phyloP scores from a whole-genome alignment of 2,329 filamentous ascomycete species.

The Fusarium sp. region DNA sequence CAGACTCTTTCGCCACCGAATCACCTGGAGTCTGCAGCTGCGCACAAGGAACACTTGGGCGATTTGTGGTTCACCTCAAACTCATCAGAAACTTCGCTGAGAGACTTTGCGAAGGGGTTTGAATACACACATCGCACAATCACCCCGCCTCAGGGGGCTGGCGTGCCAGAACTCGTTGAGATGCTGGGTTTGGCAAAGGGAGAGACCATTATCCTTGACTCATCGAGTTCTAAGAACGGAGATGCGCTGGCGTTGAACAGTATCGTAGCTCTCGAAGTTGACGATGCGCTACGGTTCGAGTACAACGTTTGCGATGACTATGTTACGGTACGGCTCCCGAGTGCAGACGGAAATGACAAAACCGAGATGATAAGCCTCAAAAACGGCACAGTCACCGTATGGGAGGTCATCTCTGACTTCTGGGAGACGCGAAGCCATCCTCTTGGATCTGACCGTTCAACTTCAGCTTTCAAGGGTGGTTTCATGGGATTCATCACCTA shows the following conservation, averaged over 20 bases:
- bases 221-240: slow-evolving; percentile 61
- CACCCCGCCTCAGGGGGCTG: slow-evolving; percentile 55
- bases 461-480: slow-evolving; percentile 77
- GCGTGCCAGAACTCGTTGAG: slow-evolving; percentile 65
- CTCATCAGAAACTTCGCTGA: background rate
- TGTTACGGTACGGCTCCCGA: slow-evolving; percentile 42
- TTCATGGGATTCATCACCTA: slow-evolving; percentile 88
- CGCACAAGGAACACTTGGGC: slow-evolving; percentile 12
- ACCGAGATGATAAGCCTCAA: slow-evolving; percentile 34
- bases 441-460: slow-evolving; percentile 23
- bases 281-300: slow-evolving; percentile 64
- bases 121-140: slow-evolving; percentile 55
- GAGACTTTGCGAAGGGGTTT: slow-evolving; percentile 18
- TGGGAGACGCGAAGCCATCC: slow-evolving; percentile 44
- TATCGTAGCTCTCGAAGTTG: slow-evolving; percentile 75
- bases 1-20: slow-evolving; percentile 40
- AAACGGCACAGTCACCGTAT: slow-evolving; percentile 51
- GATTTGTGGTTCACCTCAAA: slow-evolving; percentile 21
- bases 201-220: slow-evolving; percentile 68
- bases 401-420: slow-evolving; percentile 61
- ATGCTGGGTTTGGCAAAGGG: slow-evolving; percentile 51
- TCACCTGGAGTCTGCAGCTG: slow-evolving; percentile 34
- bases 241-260: slow-evolving; percentile 66
- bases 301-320: slow-evolving; percentile 62
- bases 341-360: background rate